Percentiles rank a stretch among this genome's conserved stretches.
These are phyloP conservation scores for Letharia lupina DNA, from an alignment of 495 filamentous ascomycete genomes.

Conservation along the genomic window DNA sequence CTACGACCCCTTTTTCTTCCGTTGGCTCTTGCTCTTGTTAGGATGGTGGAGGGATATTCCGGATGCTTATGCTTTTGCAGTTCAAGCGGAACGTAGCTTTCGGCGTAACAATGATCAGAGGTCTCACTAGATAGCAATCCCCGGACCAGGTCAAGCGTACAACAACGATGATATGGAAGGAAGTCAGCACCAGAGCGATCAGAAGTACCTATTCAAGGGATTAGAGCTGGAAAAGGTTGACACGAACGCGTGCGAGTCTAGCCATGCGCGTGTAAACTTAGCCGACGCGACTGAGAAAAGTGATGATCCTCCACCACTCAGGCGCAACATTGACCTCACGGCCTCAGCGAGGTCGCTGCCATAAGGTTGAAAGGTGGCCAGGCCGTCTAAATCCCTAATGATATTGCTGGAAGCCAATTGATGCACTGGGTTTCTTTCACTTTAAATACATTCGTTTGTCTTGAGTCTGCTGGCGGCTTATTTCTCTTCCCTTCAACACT, in stretches of 20 bases:
- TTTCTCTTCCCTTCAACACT: slow-evolving; percentile 1
- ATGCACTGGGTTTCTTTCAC: background rate
- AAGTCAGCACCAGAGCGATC: too few relatives aligned
- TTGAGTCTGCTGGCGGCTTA: slow-evolving; percentile 16
- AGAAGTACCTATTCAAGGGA: too few relatives aligned
- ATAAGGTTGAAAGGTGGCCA: background rate
- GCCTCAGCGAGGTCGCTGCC: background rate
- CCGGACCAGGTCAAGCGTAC: background rate
- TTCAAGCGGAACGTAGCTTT: background rate
- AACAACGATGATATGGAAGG: too few relatives aligned
- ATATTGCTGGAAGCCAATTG: background rate
- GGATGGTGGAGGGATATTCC: background rate
- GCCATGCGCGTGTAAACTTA: background rate
- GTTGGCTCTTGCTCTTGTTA: background rate
- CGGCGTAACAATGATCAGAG: background rate
- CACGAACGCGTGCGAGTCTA: background rate
- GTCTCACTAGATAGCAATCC: background rate
- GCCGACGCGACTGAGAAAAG: slow-evolving; percentile 5
- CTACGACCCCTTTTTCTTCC: background rate
- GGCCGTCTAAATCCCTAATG: background rate
- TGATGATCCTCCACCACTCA: background rate
- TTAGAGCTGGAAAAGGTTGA: too few relatives aligned
- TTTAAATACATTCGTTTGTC: background rate
- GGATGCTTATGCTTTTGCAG: background rate
- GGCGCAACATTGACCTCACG: background rate